Evolutionary conservation across 176 grass and related monocot species (phyloP), one percentile per base, ranked within the genome.

Genomic region (Oryza officinalis): DNA sequence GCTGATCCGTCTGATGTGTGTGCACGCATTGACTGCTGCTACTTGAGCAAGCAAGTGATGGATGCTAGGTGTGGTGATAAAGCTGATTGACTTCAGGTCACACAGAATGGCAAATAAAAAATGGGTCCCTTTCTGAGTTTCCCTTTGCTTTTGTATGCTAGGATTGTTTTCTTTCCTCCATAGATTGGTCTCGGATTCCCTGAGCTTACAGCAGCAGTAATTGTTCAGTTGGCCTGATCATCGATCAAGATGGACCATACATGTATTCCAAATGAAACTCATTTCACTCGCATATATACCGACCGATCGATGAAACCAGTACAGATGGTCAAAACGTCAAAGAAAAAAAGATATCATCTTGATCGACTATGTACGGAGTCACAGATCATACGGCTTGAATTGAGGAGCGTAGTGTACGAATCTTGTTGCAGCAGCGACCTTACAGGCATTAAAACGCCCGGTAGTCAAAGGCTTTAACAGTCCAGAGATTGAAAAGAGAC

Each of bases 391-490:
- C 13, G 9, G 49, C 61, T 78, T 63, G 26, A 75, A 35, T 32
- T 69, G 20, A 23, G 60, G 23, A 27, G 20, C 74, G 0, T n/a
- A 57, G 30, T 11, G 22, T 38, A 64, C 68, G 30, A 49, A 26
- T 11, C 52, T 28, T 73, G 8, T 50, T 54, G 32, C 69, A 41
- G 69, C 31, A n/a, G 30, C 7, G 77, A 46, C 46, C 63, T 81
- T 81, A 23, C 61, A 59, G 25, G 0, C 33, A 67, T 27, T 15
- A 22, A 6, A 17, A 4, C 26, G 57, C 63, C 41, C 41, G 57
- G 57, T 43, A 65, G 82, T 81, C 83, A 86, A 85, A 77, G 71
- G 71, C 20, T 77, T 37, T 4, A 85, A 76, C 50, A 81, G 65
- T 89, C 45, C 83, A 78, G 59, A 10, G 57, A 38, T 38, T 38